Percentiles rank a stretch among this genome's conserved stretches.
phyloP scores from a whole-genome alignment of 1,139 yeast genomes.

The Zhuliangozyma parablackwelliae region DNA sequence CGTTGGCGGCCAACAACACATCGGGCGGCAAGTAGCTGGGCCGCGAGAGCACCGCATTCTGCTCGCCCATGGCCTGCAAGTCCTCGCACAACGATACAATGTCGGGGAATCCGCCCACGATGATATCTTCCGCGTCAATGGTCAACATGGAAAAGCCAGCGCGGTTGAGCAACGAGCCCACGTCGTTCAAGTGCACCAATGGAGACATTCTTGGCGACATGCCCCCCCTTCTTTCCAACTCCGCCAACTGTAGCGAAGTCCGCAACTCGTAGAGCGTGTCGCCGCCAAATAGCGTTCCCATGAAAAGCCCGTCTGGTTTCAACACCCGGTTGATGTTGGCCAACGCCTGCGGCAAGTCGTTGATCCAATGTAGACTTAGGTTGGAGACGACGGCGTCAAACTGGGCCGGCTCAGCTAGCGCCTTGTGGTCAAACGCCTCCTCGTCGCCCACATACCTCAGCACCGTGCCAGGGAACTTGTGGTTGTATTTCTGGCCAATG shows the following conservation, averaged over 20 bases:
- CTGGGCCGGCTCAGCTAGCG: slow-evolving; percentile 34
- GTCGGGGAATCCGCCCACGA: slow-evolving; percentile 77
- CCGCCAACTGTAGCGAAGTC: slow-evolving; percentile 77
- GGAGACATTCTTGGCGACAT: slow-evolving; percentile 80
- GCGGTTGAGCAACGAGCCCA: slow-evolving; percentile 65
- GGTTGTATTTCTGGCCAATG: slow-evolving; percentile 26
- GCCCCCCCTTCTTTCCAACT: slow-evolving; percentile 74
- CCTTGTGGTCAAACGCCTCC: slow-evolving; percentile 47
- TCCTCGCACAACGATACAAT: slow-evolving; percentile 64
- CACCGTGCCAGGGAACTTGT: slow-evolving; percentile 36
- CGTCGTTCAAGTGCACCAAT: slow-evolving; percentile 71
- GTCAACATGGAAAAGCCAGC: slow-evolving; percentile 80
- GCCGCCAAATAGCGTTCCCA: slow-evolving; percentile 83
- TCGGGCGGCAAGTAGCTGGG: slow-evolving; percentile 58
- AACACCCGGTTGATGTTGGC: slow-evolving; percentile 55
- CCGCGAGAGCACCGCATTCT: slow-evolving; percentile 61
- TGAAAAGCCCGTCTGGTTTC: slow-evolving; percentile 77
- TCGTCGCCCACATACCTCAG: slow-evolving; percentile 62
- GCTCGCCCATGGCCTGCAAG: slow-evolving; percentile 80
- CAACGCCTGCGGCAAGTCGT: slow-evolving; percentile 68
- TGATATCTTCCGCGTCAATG: slow-evolving; percentile 78
- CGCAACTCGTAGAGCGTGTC: slow-evolving; percentile 79
- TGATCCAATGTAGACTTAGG: slow-evolving; percentile 79
- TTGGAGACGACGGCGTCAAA: slow-evolving; percentile 76
- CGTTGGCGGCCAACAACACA: slow-evolving; percentile 67